Conservation (phyloP, 306 rosid species). For the Lathyrus oleraceus region DNA sequence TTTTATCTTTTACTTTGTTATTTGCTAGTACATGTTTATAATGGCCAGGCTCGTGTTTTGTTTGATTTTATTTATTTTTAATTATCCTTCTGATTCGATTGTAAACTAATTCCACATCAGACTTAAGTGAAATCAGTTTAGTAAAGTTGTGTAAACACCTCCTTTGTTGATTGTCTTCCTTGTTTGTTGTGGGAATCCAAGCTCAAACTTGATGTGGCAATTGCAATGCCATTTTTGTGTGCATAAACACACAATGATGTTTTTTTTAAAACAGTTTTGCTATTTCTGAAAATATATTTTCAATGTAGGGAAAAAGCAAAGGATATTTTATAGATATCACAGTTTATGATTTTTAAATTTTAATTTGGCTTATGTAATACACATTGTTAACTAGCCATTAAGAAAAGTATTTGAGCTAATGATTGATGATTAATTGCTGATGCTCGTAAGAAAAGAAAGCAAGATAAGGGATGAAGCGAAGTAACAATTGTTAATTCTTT, state of each 20-base stretch:
- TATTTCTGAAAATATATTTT: background rate
- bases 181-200: conserved; percentile 27
- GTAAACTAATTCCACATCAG: background rate
- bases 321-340: background rate
- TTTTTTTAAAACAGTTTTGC: background rate
- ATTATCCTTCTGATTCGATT: conserved; percentile 8
- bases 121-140: background rate
- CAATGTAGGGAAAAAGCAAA: background rate
- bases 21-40: conserved; percentile 9
- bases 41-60: background rate
- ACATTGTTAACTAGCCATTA: background rate
- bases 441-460: background rate
- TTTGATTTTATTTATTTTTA: background rate
- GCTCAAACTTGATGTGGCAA: conserved; percentile 26
- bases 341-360: background rate
- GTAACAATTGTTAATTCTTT: background rate
- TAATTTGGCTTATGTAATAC: conserved; percentile 4
- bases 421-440: background rate
- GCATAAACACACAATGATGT: background rate
- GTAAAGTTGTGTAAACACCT: background rate
- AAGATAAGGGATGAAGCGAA: background rate
- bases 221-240: background rate
- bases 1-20: conserved; percentile 7
- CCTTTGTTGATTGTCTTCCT: conserved; percentile 1
- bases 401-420: background rate